Conservation (phyloP, 2,329 filamentous ascomycete genomes). For the Stromatinia cepivora region DNA sequence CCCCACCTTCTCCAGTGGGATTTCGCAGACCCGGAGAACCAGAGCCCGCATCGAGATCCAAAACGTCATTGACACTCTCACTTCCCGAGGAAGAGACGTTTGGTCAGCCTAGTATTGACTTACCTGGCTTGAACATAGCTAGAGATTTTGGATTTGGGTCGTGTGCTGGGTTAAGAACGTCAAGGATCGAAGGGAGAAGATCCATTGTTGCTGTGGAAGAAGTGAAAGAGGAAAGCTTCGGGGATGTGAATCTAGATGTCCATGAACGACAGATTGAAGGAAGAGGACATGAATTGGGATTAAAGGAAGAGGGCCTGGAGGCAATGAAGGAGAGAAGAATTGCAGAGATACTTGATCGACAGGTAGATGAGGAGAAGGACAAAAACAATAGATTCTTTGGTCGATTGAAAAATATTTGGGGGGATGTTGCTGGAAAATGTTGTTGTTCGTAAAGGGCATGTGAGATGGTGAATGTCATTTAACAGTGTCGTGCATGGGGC, state of each 20-base stretch:
- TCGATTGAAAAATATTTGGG: not conserved
- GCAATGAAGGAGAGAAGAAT: not conserved
- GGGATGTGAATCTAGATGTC: not conserved
- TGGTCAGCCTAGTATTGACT: constrained; percentile 17
- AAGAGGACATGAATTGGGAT: not conserved
- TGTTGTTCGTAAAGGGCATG: not conserved
- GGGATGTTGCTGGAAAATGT: not conserved
- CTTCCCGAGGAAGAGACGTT: constrained; percentile 15
- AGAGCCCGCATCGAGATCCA: not conserved
- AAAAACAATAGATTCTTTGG: not conserved
- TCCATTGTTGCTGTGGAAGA: not conserved
- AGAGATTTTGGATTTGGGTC: not conserved
- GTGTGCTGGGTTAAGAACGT: not conserved
- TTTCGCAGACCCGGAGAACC: not conserved
- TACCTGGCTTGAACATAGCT: constrained; percentile 5
- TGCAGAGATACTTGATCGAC: not conserved
- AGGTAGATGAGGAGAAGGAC: not conserved
- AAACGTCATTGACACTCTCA: constrained; percentile 17
- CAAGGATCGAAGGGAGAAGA: constrained; percentile 14
- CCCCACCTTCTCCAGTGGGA: not conserved
- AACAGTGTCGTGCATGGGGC: not conserved
- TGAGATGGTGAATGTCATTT: not conserved
- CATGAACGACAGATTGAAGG: not conserved
- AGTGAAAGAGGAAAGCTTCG: not conserved
- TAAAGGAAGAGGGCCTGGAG: not conserved